Base-by-base conservation (phyloP, 768 basidiomycete species). In the Leccinum boreale region DNA sequence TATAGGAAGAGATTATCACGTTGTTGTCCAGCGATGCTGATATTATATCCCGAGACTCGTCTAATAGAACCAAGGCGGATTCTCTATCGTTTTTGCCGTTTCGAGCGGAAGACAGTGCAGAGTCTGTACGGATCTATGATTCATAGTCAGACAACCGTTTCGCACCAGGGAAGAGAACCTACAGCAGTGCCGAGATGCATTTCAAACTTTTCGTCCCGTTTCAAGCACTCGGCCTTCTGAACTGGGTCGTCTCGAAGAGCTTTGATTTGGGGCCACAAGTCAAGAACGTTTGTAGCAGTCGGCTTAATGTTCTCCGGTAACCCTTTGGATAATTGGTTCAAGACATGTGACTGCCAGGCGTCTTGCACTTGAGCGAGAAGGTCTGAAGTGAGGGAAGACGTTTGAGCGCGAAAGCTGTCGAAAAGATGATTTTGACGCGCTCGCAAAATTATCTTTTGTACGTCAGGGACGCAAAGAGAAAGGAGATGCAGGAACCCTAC, bases 121-220 rank as follows among this genome's bases (percentile, higher is more conserved):
- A 78, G 62, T 67, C 79, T 62, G 72, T 81, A 72, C 69, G 79
- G 67, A 82, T 86, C 76, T 73, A 63, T 60, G 49, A 62, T 52
- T 57, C 52, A 61, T 45, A 46, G 58, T 67, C 53, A 60, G 45
- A 53, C 47, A 46, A 56, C 58, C 29, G 58, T 62, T 60, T 33
- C 50, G 6, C 24, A 39, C 24, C 35, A 46, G 59, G 53, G 35
- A 31, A 48, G 50, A 67, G 51, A 23, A 77, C 85, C 68, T 70
- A 93, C 91, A 63, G 96, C 84, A 58, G 89, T 82, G 39, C 83
- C 75, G 65, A 93, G 82, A 74, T 95, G 78, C 92, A 98, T 90
- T 53, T 87, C 85, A 67, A 95, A 95, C 74, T 96, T 98, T 75
- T 96, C 94, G 61, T 97, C 89, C 66, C 85, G 81, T 68, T 79